These are phyloP conservation scores for Fusarium sp. DNA, from an alignment of 2,329 filamentous ascomycete species.

Conservation along the genomic window DNA sequence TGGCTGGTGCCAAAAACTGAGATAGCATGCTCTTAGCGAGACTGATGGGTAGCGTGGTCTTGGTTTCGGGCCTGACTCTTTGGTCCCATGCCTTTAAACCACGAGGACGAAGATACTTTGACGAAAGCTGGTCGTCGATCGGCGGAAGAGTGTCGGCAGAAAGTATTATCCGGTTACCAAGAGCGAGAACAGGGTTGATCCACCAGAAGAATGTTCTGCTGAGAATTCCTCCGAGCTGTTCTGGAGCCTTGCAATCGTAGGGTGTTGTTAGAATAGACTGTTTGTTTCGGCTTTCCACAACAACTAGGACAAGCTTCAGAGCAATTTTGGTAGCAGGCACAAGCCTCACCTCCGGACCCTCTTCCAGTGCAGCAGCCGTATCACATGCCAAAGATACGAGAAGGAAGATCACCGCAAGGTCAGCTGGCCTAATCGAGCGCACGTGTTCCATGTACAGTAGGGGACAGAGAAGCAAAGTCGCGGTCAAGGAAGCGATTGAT, in stretches of 20 bases:
- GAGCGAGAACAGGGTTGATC: not conserved
- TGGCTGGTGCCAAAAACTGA: not conserved
- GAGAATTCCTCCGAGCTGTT: not conserved
- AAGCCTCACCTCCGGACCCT: fast-evolving
- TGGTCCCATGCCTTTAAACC: not conserved
- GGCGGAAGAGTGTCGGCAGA: not conserved
- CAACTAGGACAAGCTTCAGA: not conserved
- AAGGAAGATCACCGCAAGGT: not conserved
- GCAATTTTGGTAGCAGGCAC: not conserved
- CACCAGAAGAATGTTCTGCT: not conserved
- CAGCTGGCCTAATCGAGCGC: not conserved
- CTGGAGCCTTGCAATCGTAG: not conserved
- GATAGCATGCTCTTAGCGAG: not conserved
- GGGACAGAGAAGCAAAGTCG: not conserved
- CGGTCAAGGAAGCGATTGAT: not conserved
- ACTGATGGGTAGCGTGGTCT: not conserved
- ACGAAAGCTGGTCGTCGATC: not conserved
- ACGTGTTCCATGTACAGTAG: not conserved
- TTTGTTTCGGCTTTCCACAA: not conserved
- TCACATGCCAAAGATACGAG: not conserved
- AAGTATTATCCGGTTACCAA: not conserved
- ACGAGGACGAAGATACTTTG: not conserved
- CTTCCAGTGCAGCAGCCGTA: not conserved
- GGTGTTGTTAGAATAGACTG: not conserved
- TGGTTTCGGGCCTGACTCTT: not conserved